Conservation (phyloP, 306 rosid species). For the Cucurbita pepo region DNA sequence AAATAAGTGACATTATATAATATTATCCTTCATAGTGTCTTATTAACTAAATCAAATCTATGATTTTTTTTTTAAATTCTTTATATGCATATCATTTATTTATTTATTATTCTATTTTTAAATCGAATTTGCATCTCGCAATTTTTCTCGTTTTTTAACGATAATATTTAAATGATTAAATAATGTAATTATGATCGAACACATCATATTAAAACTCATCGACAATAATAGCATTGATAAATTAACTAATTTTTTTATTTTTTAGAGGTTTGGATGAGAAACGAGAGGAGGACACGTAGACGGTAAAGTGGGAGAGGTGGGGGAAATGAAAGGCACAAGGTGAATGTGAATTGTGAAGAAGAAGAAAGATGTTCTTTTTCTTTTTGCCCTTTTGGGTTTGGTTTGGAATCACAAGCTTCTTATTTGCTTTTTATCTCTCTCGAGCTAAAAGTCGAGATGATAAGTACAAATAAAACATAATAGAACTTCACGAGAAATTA, state of each 20-base stretch:
- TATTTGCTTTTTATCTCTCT: background rate
- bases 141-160: background rate
- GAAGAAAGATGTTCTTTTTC: background rate
- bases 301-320: background rate
- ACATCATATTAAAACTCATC: background rate
- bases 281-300: background rate
- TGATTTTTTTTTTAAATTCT: background rate
- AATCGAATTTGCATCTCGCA: background rate
- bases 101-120: background rate
- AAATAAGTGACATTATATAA: background rate
- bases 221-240: background rate
- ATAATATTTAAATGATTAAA: background rate
- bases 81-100: background rate
- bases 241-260: background rate
- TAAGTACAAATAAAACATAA: no score
- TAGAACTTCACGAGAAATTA: no score
- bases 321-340: background rate
- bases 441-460: background rate
- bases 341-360: background rate
- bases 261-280: no score
- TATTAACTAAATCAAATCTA: background rate
- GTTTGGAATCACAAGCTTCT: background rate
- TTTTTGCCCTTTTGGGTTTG: background rate
- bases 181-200: background rate
- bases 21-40: background rate